Conservation (phyloP, 164 flowering plant genomes). For the Sedum album region DNA sequence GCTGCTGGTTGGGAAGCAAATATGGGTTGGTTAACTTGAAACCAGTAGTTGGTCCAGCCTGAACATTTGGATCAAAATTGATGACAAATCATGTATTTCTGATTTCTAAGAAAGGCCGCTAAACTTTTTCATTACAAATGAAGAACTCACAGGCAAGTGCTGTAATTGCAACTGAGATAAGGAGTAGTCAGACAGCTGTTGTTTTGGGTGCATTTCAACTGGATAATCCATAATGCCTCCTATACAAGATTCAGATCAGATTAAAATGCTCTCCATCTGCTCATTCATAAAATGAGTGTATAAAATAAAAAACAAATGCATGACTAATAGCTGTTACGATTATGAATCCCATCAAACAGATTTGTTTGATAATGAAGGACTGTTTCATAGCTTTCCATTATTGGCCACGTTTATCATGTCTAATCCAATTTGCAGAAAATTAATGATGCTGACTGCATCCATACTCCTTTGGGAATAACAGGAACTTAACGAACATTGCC, state of each 20-base stretch:
- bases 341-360: neutral
- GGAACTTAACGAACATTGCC: neutral
- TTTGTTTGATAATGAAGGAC: neutral
- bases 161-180: conserved; percentile 30
- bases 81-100: neutral
- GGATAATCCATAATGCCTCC: conserved; percentile 31
- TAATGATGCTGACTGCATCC: neutral
- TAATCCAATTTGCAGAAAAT: conserved; percentile 1
- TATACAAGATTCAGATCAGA: conserved; percentile 12
- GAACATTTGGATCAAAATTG: neutral
- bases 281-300: neutral
- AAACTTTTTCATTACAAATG: neutral
- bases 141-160: conserved; percentile 24
- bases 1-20: conserved; percentile 28
- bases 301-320: neutral
- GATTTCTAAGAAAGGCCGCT: neutral
- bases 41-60: conserved; percentile 23
- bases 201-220: conserved; percentile 35
- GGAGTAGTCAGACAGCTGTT: conserved; percentile 26
- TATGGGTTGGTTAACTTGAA: conserved; percentile 21
- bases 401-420: neutral
- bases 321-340: neutral
- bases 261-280: neutral
- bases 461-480: neutral
- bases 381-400: neutral